phyloP scores from a whole-genome alignment of 306 rosid species.

The Mimosa pudica region DNA sequence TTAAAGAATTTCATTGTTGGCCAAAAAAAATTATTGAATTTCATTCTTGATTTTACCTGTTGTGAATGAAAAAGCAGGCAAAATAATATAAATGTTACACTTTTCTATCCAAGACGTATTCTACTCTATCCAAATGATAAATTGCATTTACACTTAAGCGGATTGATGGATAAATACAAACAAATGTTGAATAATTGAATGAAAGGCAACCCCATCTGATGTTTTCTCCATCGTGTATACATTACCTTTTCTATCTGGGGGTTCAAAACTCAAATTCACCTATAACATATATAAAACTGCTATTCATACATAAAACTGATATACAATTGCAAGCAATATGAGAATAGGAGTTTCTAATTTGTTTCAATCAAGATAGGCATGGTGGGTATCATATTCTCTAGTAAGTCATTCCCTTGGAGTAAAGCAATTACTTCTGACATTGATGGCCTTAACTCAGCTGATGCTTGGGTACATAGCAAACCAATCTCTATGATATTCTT shows the following conservation, averaged over 20 bases:
- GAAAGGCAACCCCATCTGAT: neutral
- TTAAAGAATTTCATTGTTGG: too few species aligned
- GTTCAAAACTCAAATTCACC: neutral
- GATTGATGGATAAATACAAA: neutral
- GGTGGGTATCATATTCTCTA: conserved; percentile 41
- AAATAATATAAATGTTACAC: neutral
- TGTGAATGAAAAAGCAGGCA: neutral
- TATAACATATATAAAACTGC: neutral
- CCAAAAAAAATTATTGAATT: too few species aligned
- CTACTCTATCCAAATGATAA: neutral
- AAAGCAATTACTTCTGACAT: conserved; percentile 63
- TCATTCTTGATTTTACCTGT: too few species aligned
- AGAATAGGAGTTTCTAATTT: neutral
- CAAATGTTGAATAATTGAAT: neutral
- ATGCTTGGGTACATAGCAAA: conserved; percentile 59
- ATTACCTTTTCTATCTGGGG: neutral
- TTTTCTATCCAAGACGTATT: neutral
- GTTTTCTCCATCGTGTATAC: neutral
- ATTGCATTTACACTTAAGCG: neutral
- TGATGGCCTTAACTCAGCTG: conserved; percentile 58
- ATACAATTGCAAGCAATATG: neutral
- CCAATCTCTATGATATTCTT: conserved; percentile 28
- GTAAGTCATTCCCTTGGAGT: conserved; percentile 45
- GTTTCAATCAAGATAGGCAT: conserved; percentile 64
- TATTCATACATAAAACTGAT: too few species aligned